Base-by-base conservation (phyloP, 2,329 filamentous ascomycete genomes). In the Fusarium sp. region DNA sequence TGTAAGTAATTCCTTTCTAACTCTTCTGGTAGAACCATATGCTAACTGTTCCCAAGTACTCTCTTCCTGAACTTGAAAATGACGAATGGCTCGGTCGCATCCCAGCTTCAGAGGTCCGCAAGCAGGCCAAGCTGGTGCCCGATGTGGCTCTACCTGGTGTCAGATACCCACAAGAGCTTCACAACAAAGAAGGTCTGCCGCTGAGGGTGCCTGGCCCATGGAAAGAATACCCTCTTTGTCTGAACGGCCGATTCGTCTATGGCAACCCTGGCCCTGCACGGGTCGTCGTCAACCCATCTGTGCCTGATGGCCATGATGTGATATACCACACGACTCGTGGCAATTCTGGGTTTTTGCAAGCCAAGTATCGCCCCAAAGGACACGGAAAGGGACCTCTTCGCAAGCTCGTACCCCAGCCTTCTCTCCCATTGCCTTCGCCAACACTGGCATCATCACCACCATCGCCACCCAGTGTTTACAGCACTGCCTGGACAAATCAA, bases 291-390 rank as follows among this genome's bases (percentile, higher is more conserved):
- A 68, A 57, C 11, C 30, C 65, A 1, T 9, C 37, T 15, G 31
- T 15, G 2, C 15, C 39, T 2, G 37, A 11, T 1, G 23, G 41
- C 8, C 23, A 52, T n/a, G 65, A 68, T 16, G 51, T 68, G 16
- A 36, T 68, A 0, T 68, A 68, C 4, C 65, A 68, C 4, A 46
- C 60, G 0, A 37, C 15, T 1, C n/a, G 37, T 11, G 7, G 10
- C 7, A 16, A 55, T 6, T 18, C 5, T 0, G 30, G 11, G 1
- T 56, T 44, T 18, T 16, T 23, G 1, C 28, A 56, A 10, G 66
- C 66, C 0, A 57, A 44, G 3, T 68, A 68, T 28, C 54, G 66
- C 2, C 54, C 65, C n/a, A 68, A 18, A 30, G 60, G 65, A n/a
- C 53, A 68, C 15, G 6, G 15, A 7, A 60, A 40, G 11, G 58